Percentiles rank a stretch among this genome's conserved stretches.
Evolutionary conservation across 2,329 filamentous ascomycete species (phyloP).

Genomic region (Aspergillus candidus): DNA sequence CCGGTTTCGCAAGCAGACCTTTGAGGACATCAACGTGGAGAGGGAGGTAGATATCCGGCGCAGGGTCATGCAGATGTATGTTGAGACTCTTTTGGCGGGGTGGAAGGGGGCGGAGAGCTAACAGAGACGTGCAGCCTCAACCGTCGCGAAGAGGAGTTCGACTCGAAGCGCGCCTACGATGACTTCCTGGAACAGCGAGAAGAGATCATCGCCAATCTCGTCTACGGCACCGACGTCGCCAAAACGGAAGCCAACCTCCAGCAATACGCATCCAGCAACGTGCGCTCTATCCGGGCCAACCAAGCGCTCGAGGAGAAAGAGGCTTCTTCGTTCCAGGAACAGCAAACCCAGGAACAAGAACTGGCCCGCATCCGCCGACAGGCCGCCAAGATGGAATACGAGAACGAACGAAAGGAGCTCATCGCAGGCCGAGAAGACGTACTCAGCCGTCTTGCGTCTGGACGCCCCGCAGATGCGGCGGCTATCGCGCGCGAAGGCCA

Average conservation of each 20-base stretch:
- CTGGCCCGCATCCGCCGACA: conserved; percentile 57
- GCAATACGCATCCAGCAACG: conserved; percentile 68
- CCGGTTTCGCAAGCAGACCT: conserved; percentile 81
- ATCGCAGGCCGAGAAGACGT: conserved; percentile 62
- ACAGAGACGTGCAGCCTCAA: conserved; percentile 61
- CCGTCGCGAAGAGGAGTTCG: conserved; percentile 83
- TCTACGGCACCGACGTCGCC: conserved; percentile 64
- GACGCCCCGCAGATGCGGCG: conserved; percentile 55
- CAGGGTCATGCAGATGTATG: conserved; percentile 59
- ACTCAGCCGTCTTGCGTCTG: conserved; percentile 61
- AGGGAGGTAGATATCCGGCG: conserved; percentile 87
- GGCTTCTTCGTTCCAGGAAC: conserved; percentile 41
- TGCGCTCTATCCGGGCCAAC: conserved; percentile 50
- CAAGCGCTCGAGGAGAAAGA: conserved; percentile 44
- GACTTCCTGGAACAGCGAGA: conserved; percentile 93
- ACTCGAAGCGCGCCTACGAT: conserved; percentile 76
- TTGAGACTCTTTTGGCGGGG: background rate
- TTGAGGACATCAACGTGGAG: conserved; percentile 81
- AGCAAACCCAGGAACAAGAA: conserved; percentile 57
- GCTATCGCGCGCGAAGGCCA: conserved; percentile 48
- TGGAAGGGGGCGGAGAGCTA: background rate
- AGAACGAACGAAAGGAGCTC: conserved; percentile 61
- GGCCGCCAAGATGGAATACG: conserved; percentile 61
- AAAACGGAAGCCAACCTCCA: conserved; percentile 55
- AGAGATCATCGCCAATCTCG: conserved; percentile 80